A percentile compares a stretch with the other conserved stretches of the same genome.
Evolutionary conservation across 2,329 filamentous ascomycete genomes (phyloP).

Genomic region (Epichloe scottii): DNA sequence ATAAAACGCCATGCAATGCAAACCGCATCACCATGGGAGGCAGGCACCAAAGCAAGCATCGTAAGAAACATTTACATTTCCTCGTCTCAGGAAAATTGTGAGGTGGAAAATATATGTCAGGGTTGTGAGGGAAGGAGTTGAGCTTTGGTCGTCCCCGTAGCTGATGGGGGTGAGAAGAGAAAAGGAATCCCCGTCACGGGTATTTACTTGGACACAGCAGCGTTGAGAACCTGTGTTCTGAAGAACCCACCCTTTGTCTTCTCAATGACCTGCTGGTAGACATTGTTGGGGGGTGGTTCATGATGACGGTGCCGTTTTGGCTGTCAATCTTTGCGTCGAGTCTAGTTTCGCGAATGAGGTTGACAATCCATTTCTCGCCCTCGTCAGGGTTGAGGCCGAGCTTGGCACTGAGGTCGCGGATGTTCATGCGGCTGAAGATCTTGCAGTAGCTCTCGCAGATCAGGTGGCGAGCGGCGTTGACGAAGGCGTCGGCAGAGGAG

Average conservation of each 20-base stretch:
- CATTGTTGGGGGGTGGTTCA: conserved; percentile 98
- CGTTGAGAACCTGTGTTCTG: conserved; percentile 83
- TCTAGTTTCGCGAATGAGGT: conserved; percentile 92
- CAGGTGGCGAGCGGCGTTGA: conserved; percentile 86
- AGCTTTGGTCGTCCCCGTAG: background rate
- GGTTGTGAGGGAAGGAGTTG: background rate
- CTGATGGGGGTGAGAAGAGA: background rate
- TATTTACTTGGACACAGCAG: conserved; percentile 43
- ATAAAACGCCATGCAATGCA: conserved; percentile 26
- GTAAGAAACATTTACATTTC: background rate
- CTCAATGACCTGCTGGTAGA: conserved; percentile 99
- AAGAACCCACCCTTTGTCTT: conserved; percentile 98
- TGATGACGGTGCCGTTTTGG: conserved; percentile 94
- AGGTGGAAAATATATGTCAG: background rate
- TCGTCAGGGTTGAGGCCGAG: conserved; percentile 87
- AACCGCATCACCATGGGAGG: conserved; percentile 22
- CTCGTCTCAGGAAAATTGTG: background rate
- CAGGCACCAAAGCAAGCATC: conserved; percentile 8
- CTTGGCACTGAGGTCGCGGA: conserved; percentile 86
- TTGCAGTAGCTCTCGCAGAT: conserved; percentile 99
- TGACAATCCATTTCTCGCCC: conserved; percentile 99
- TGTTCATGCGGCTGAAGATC: conserved; percentile 97
- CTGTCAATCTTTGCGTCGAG: conserved; percentile 99
- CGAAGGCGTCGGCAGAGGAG: conserved; percentile 72
- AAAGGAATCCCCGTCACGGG: background rate